Percentiles rank a stretch among this genome's conserved stretches.
These are phyloP conservation scores for Arachnopeziza araneosa DNA, from an alignment of 2,329 filamentous ascomycete species.

Conservation along the genomic window DNA sequence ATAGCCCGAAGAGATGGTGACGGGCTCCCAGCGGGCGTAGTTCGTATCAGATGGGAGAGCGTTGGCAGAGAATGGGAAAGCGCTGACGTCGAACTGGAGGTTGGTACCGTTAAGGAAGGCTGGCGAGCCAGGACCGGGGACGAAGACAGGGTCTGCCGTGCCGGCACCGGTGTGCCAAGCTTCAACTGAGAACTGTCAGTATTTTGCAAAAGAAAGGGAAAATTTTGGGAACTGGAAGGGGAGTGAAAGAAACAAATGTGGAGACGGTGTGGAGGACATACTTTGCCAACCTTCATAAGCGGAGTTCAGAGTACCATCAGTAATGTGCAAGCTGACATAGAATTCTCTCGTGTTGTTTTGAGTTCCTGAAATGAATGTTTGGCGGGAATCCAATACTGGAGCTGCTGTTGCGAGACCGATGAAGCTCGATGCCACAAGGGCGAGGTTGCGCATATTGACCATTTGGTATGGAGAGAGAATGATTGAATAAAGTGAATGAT, in stretches of 20 bases:
- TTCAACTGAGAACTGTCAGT: constrained; percentile 12
- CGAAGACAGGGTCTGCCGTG: constrained; percentile 20
- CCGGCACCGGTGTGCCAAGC: constrained; percentile 24
- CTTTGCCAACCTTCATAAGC: constrained; percentile 8
- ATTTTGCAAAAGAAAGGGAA: background rate
- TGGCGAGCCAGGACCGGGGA: constrained; percentile 1
- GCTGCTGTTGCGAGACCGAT: constrained; percentile 10
- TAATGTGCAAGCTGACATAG: constrained; percentile 17
- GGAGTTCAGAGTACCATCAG: background rate
- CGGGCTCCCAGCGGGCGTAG: constrained; percentile 17
- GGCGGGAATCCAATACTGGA: constrained; percentile 4
- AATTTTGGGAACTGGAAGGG: too few species aligned
- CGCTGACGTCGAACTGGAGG: constrained; percentile 20
- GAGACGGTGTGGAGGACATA: constrained; percentile 1
- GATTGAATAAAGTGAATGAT: too few species aligned
- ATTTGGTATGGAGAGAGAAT: constrained; percentile 3
- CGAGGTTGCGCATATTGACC: constrained; percentile 13
- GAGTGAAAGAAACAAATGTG: background rate
- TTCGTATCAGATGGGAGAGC: constrained; percentile 20
- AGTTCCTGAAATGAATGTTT: constrained; percentile 15
- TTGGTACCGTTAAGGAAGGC: constrained; percentile 21
- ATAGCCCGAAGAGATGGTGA: constrained; percentile 13
- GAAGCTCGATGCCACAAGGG: constrained; percentile 11
- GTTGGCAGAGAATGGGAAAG: constrained; percentile 14
- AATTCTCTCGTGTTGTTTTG: constrained; percentile 25